Base-by-base conservation (phyloP, 2,329 filamentous ascomycete species). In the Cytospora mali region DNA sequence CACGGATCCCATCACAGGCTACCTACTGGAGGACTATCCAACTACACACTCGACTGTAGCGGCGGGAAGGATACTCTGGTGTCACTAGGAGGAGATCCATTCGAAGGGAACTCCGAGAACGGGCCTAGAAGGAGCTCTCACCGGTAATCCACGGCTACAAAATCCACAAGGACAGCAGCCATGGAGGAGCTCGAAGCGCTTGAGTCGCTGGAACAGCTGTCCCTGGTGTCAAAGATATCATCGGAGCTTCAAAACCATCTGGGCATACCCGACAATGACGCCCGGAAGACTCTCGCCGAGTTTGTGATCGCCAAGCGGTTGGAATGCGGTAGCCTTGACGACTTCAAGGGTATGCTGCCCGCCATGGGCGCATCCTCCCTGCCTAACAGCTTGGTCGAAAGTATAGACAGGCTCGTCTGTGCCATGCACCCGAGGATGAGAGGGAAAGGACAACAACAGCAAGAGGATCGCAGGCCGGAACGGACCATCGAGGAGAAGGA, bases 211-310 rank as follows among this genome's bases (percentile, higher is more conserved):
- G 95, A 99, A 82, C 83, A 96, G 65, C 84, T 99, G 59, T 97
- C 93, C 70, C 88, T 99, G 72, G 93, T 98, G 62, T 95, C 92
- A 56, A 97, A 94, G 76, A 92, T 99, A 70, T 93, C 93, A 16
- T 94, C 91, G 21, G 95, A 99, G 77, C 83, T 99, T 58, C 90
- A 96, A 71, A 99, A 99, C 73, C 92, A 99, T 77, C 78, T 98
- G 64, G 92, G 93, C 61, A 87, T 97, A 70, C 90, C 86, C 74
- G 93, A 99, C 78, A 46, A 63, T 27, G 57, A 65, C n/a, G 61
- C 61, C 42, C 61, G 64, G 14, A 97, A 96, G 77, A 97, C 92
- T 6, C 87, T 99, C 28, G 93, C 95, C 69, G 95, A 99, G 76
- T 99, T 97, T 73, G 87, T 99, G 71, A 97, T 99, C 72, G 91